Percentiles rank a stretch among this genome's conserved stretches.
phyloP scores from a whole-genome alignment of 129 eudicot genomes.

The Sambucus nigra region DNA sequence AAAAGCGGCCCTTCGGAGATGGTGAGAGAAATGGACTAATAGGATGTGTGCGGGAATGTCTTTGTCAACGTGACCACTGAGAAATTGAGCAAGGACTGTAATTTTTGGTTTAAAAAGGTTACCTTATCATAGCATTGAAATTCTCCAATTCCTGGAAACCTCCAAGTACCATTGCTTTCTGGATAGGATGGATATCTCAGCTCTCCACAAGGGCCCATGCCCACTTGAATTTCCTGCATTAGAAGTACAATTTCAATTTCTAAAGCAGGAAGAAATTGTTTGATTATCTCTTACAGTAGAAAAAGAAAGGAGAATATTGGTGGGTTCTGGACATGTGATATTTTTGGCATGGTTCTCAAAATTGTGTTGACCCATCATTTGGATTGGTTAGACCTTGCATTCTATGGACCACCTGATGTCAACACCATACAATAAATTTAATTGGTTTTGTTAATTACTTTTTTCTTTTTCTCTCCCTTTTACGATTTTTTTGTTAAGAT shows the following conservation, averaged over 20 bases:
- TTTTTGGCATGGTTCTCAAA: not conserved
- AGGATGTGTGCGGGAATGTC: no score
- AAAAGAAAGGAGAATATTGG: not conserved
- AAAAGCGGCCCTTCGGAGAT: no score
- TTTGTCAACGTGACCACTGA: no score
- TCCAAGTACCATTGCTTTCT: constrained; percentile 98
- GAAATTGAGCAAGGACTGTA: not conserved
- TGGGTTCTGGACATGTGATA: constrained; percentile 12
- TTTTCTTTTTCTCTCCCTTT: not conserved
- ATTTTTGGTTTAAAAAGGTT: constrained; percentile 7
- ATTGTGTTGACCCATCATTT: not conserved
- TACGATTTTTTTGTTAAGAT: not conserved
- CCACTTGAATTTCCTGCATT: constrained; percentile 89
- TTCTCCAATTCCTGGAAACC: constrained; percentile 96
- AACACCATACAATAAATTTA: not conserved
- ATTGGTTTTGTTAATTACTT: not conserved
- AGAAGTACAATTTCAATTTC: constrained; percentile 2
- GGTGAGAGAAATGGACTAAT: no score
- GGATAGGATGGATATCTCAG: constrained; percentile 97
- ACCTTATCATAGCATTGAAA: constrained; percentile 97
- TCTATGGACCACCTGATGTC: no score
- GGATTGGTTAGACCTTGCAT: not conserved
- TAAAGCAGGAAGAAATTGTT: constrained; percentile 1
- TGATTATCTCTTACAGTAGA: not conserved
- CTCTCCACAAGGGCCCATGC: constrained; percentile 99